Evolutionary conservation across 2,329 filamentous ascomycete species (phyloP), one percentile per base, ranked within the genome.

Genomic region (Colletotrichum sp.): DNA sequence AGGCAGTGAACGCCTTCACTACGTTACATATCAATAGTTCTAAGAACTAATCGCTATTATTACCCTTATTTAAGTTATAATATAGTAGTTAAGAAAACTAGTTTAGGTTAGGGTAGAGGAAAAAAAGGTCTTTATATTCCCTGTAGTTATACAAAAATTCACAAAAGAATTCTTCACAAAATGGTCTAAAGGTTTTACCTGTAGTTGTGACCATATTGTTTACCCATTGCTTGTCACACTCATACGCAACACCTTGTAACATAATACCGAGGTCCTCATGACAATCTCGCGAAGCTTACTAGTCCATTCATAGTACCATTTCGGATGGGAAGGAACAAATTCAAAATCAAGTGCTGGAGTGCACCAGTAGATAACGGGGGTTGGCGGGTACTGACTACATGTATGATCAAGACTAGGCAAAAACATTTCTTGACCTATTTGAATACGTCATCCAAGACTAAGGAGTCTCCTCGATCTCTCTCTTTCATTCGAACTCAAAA

Each of bases 281-380:
- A 48, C 3, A 21, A 21, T 48, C 4, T 12, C n/a, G n/a, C 43
- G n/a, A 48, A 0, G 6, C 9, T 13, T 0, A 21, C 6, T 0
- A 12, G 10, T 48, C 6, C 10, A 0, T 21, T 21, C 5, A 48
- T 0, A 7, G 43, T 48, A n/a, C 6, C 0, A n/a, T 7, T 13
- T 48, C 18, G 0, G 10, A 21, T 21, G n/a, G 18, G 18, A 12
- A 48, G 10, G 8, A n/a, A 16, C 39, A 10, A 18, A 43, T 43
- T 48, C 39, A 12, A 6, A n/a, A n/a, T 1, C 9, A 48, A 21
- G 0, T 1, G 6, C n/a, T 21, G 43, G n/a, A 21, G 10, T 21
- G 6, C 7, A 21, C 4, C 6, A 21, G n/a, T 7, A 13, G 18
- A 21, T 13, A 48, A 48, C 43, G 2, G 10, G 43, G n/a, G 18